Evolutionary conservation across 164 flowering plant species (phyloP), one percentile per base, ranked within the genome.

Genomic region (Vitis vinifera): DNA sequence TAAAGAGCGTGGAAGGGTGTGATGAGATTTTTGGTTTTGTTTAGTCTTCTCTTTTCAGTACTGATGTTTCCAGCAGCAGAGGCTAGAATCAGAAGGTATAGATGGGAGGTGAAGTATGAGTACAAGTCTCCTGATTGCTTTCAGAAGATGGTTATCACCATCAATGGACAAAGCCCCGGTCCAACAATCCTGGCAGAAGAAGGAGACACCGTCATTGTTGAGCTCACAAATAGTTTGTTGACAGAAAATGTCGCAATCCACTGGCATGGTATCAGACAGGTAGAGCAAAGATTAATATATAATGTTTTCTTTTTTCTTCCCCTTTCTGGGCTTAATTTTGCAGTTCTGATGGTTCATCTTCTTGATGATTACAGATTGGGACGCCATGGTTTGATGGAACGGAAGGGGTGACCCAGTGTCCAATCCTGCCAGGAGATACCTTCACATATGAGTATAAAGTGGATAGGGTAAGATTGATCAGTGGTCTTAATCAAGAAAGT

Each of bases 261-360:
- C 58, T 92, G 98, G 98, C 98, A 94, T 76, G 98, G 98, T 14
- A 92, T 94, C 59, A 82, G 97, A 57, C 98, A 93, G 93, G 97
- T 89, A 62, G 44, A 37, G 44, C 7, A 2, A 15, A 57, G 9
- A 7, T 37, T 2, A 6, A 37, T 37, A 37, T 5, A 10, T 64
- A 8, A 10, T 6, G 14, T 58, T 48, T 11, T 49, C 12, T 50
- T 1, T 27, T 16, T 9, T 19, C 30, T 27, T 11, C 55, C 31
- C 50, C 13, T 59, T 10, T 51, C 3, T 59, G 44, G 44, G 44
- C 44, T 37, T 37, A 6, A 37, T 9, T 57, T 14, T 64, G 12
- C 44, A 37, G 44, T 37, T 23, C 27, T 23, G 2, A 23, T 23
- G 27, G 27, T 23, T 23, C 27, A 23, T 23, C 44, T 37, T 37